Base-by-base conservation (phyloP, 2,329 filamentous ascomycete species). In the Pestalotiopsis sp. region DNA sequence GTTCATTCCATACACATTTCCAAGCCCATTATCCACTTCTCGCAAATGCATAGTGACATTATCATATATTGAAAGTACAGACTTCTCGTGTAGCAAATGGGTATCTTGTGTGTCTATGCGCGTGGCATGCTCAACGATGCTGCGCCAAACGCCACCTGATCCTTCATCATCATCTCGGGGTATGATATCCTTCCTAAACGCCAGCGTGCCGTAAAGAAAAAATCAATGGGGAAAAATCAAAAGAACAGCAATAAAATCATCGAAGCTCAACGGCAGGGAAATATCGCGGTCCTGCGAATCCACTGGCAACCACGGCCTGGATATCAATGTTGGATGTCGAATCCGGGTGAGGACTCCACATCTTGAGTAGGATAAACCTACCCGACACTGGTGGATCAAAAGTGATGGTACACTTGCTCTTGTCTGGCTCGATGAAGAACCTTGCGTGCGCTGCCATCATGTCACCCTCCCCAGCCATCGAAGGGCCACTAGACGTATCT, bases 321-420 rank as follows among this genome's bases (percentile, higher is more conserved):
- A 98, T 94, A 77, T 97, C 94, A 72, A 98, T 97, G 75, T 97
- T 97, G 69, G 84, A 84, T 4, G 78, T 74, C 4, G 88, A 85
- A 62, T 91, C 89, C 31, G 89, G 87, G 69, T 89, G 88, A 2
- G 92, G 92, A 74, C 91, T 94, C 93, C 94, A 98, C 78, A 98
- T 89, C 84, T 98, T 98, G 71, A 98, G 84, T 57, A 98, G 81
- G 66, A 98, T 92, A 78, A 92, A 97, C 68, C 93, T 89, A 4
- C 93, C 93, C 12, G 93, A 94, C 69, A 96, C 88, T 0, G 92
- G 91, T 68, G 94, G 92, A 74, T 95, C 89, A 74, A 98, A 98
- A 69, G 89, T 91, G 74, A 98, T 92, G 14, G 91, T 94, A 74
- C 96, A 95, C 80, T 92, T 94, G 82, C 90, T 94, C 82, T 94